phyloP scores from a whole-genome alignment of 2,329 filamentous ascomycete genomes.

The Leptoxyphium fumago region DNA sequence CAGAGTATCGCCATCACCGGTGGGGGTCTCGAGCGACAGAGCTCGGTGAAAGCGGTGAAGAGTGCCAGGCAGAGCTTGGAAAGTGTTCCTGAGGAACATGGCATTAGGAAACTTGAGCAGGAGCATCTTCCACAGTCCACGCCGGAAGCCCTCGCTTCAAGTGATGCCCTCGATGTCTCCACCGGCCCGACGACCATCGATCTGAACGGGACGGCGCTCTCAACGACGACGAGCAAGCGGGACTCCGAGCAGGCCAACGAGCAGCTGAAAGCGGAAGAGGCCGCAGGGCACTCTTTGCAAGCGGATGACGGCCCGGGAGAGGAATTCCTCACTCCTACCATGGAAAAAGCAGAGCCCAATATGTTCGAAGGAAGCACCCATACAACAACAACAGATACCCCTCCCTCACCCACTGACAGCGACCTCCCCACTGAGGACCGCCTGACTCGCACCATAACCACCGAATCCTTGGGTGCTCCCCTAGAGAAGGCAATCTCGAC shows the following conservation, averaged over 20 bases:
- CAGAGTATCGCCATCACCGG: not conserved
- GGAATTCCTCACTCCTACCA: not conserved
- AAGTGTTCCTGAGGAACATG: conserved; percentile 8
- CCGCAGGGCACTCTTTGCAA: not conserved
- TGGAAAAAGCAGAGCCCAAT: not conserved
- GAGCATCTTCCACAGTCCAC: not conserved
- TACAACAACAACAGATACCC: not conserved
- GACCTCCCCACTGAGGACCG: not conserved
- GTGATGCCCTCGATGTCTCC: no score
- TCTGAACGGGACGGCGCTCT: not conserved
- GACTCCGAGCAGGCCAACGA: not conserved
- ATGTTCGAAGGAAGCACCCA: not conserved
- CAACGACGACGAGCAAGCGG: not conserved
- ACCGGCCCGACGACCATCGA: no score
- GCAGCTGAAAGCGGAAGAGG: not conserved
- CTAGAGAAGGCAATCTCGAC: not conserved
- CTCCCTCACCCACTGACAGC: not conserved
- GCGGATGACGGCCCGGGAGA: not conserved
- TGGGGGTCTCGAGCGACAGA: not conserved
- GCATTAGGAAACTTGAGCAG: not conserved
- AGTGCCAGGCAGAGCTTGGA: conserved; percentile 6
- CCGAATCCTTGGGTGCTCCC: not conserved
- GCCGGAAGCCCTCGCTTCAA: no score
- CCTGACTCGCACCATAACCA: not conserved
- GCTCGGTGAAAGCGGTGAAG: conserved; percentile 1